Base-by-base conservation (phyloP, 2,329 filamentous ascomycete species). In the Claviceps citrina region DNA sequence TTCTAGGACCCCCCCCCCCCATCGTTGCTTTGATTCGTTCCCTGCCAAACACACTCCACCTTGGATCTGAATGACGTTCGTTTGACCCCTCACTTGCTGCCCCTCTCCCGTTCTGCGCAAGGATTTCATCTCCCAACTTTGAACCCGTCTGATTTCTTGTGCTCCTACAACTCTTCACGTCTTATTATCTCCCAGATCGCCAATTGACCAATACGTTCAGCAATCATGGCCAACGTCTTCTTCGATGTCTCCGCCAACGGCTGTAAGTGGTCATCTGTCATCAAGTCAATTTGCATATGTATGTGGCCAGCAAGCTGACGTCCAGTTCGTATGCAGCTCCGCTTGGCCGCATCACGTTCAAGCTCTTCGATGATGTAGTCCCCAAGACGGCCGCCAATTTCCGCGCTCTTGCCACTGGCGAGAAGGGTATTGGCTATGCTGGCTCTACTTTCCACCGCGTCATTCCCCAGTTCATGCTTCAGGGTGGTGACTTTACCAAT, bases 401-500 rank as follows among this genome's bases (percentile, higher is more conserved):
- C 78, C 74, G 73, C 52, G 76, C 77, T 61, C 81, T 91, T 57
- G 86, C 81, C 79, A 85, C 78, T 48, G 72, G 71, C 51, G 73
- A 83, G 70, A 76, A 84, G 67, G 84, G 83, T 58, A 79, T 81
- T 63, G 84, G 84, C 54, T 93, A 93, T 73, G 64, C 74, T 62
- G 77, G 76, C 59, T 91, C 84, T 54, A 71, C 73, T 51, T 93
- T 93, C 81, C 85, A 94, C 76, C 84, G 85, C 55, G 79, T 94
- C 66, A 93, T 93, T 66, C 82, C 82, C 53, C 63, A 84, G 44
- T 93, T 93, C 75, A 93, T 93, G 86, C 80, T 93, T 54, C 85
- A 93, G 75, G 86, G 85, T 62, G 85, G 85, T 76, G 85, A 93
- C 74, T 93, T 93, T 71, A 93, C 85, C 67, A 82, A 82, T 59